Percentiles rank a stretch among this genome's conserved stretches.
Evolutionary conservation across 192 early-diverging fungal genomes (phyloP).

Genomic region (Lobosporangium transversale): DNA sequence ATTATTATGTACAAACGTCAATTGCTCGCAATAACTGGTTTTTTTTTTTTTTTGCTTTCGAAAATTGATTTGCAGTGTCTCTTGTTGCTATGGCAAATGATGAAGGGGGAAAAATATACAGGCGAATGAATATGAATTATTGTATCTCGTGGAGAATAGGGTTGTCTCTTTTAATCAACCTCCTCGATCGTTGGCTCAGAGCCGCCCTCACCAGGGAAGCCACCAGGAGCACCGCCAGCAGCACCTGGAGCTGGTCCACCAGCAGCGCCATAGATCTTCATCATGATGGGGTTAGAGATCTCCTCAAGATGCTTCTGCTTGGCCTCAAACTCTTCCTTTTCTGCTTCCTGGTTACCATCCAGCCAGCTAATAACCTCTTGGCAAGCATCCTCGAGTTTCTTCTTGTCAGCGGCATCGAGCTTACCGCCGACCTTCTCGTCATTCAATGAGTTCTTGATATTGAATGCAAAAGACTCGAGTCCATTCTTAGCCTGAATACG

Average conservation of each 20-base stretch:
- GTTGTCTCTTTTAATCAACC: slow-evolving; percentile 77
- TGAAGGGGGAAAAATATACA: no score
- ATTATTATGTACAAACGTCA: no score
- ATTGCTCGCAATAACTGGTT: no score
- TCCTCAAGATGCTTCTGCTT: slow-evolving; percentile 93
- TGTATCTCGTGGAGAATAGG: no score
- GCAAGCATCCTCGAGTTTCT: slow-evolving; percentile 81
- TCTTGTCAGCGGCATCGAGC: slow-evolving; percentile 85
- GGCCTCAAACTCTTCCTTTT: slow-evolving; percentile 95
- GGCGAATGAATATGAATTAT: no score
- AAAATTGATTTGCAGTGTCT: no score
- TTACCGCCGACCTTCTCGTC: slow-evolving; percentile 90
- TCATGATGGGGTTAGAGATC: slow-evolving; percentile 96
- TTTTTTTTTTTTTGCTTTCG: no score
- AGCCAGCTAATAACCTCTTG: slow-evolving; percentile 94
- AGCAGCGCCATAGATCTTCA: slow-evolving; percentile 85
- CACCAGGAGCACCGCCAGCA: slow-evolving; percentile 74
- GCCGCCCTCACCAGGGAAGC: slow-evolving; percentile 60
- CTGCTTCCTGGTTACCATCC: slow-evolving; percentile 88
- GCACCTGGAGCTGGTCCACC: slow-evolving; percentile 71
- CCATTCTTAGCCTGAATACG: slow-evolving; percentile 89
- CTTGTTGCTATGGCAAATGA: neutral
- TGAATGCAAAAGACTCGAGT: slow-evolving; percentile 92
- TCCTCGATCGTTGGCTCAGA: slow-evolving; percentile 76
- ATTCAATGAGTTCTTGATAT: slow-evolving; percentile 65